Evolutionary conservation across 805 yeast genomes (phyloP).

Genomic region (Saccharomycopsis javanensis): DNA sequence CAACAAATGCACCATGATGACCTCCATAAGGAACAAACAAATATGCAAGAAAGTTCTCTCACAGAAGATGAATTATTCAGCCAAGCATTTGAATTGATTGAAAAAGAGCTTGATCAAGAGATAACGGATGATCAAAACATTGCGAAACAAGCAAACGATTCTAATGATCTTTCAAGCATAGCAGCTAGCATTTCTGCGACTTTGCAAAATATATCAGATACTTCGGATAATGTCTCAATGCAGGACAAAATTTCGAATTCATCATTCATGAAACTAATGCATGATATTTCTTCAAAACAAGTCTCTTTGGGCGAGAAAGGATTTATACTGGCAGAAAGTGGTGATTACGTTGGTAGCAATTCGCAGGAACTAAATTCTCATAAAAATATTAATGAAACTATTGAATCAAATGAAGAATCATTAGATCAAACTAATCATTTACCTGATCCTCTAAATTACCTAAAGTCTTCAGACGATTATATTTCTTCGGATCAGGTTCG

Average conservation of each 20-base stretch:
- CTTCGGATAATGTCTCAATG: slow-evolving; percentile 25
- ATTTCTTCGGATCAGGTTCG: slow-evolving; percentile 8
- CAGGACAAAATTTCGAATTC: slow-evolving; percentile 31
- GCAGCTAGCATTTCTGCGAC: slow-evolving; percentile 29
- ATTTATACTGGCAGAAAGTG: slow-evolving; percentile 29
- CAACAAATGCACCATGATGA: slow-evolving; percentile 12
- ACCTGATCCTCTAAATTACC: slow-evolving; percentile 15
- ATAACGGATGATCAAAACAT: neutral
- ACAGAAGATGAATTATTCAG: slow-evolving; percentile 21
- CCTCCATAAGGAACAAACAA: slow-evolving; percentile 1
- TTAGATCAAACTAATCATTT: neutral
- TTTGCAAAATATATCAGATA: slow-evolving; percentile 28
- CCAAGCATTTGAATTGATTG: slow-evolving; percentile 25
- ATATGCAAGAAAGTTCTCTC: neutral
- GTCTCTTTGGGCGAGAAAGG: slow-evolving; percentile 30
- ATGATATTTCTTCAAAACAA: slow-evolving; percentile 29
- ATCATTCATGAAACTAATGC: slow-evolving; percentile 34
- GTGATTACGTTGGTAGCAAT: slow-evolving; percentile 30
- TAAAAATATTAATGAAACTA: neutral
- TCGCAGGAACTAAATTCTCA: neutral
- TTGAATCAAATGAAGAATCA: neutral
- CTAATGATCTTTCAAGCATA: slow-evolving; percentile 28
- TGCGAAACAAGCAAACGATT: neutral
- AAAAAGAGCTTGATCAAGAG: slow-evolving; percentile 15
- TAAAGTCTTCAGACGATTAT: slow-evolving; percentile 3